A percentile compares a stretch with the other conserved stretches of the same genome.
These are phyloP conservation scores for Rhizoclosmatium sp. DNA, from an alignment of 192 early-diverging fungal genomes.

Conservation along the genomic window DNA sequence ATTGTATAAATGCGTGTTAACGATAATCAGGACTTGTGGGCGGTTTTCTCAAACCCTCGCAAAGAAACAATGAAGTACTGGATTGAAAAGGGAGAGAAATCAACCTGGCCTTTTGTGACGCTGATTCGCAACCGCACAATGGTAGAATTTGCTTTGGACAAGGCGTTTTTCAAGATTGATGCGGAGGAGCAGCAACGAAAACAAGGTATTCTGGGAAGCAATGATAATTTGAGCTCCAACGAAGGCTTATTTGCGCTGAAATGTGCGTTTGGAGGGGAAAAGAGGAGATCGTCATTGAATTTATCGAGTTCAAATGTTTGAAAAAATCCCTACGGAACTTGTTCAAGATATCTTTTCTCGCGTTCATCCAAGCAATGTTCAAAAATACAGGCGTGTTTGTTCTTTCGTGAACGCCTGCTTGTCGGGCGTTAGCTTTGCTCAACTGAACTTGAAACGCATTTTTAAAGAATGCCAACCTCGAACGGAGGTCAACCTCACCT, in stretches of 20 bases:
- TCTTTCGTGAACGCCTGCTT: background rate
- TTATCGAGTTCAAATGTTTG: background rate
- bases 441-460: background rate
- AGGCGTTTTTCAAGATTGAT: background rate
- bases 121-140: constrained; percentile 72
- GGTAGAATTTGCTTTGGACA: constrained; percentile 76
- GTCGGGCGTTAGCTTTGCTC: background rate
- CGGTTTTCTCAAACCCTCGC: constrained; percentile 75
- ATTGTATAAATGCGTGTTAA: background rate
- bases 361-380: background rate
- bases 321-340: background rate
- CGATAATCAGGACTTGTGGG: constrained; percentile 66
- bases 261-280: background rate
- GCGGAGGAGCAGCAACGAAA: too few relatives aligned
- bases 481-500: background rate
- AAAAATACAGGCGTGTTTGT: background rate
- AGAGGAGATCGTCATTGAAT: background rate
- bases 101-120: constrained; percentile 78
- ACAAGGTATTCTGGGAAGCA: too few relatives aligned
- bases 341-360: background rate
- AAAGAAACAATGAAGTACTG: constrained; percentile 69
- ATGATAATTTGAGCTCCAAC: too few relatives aligned
- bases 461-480: background rate
- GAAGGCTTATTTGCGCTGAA: too few relatives aligned
- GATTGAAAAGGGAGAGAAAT: constrained; percentile 81